A percentile compares a stretch with the other conserved stretches of the same genome.
phyloP scores from a whole-genome alignment of 2,329 filamentous ascomycete genomes.

The Trichoderma koningii region DNA sequence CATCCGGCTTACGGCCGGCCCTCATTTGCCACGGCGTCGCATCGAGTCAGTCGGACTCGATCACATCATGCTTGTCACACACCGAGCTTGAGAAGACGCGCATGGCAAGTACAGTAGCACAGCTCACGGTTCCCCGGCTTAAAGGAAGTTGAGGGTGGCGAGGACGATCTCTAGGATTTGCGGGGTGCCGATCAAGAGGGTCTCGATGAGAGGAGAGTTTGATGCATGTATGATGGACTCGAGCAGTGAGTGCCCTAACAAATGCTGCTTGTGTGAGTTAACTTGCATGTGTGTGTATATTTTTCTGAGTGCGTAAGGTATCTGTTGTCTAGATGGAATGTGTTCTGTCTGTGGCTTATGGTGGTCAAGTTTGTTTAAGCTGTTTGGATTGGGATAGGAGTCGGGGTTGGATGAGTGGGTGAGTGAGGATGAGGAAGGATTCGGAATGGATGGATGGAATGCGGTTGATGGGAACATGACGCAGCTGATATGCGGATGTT shows the following conservation, averaged over 20 bases:
- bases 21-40: conserved; percentile 1
- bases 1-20: not conserved
- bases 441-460: not conserved
- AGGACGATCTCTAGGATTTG: conserved; percentile 5
- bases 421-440: not conserved
- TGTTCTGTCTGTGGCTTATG: not conserved
- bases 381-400: not conserved
- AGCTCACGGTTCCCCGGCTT: not conserved
- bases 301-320: too few species aligned
- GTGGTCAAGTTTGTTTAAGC: not conserved
- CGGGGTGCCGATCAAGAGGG: conserved; percentile 20
- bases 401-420: not conserved
- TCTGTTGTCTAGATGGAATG: not conserved
- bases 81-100: not conserved
- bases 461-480: not conserved
- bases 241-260: too few species aligned
- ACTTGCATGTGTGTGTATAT: too few species aligned
- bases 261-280: too few species aligned
- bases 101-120: not conserved
- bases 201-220: conserved; percentile 5
- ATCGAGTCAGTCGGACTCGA: not conserved
- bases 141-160: not conserved
- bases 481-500: not conserved
- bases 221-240: not conserved
- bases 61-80: not conserved